Evolutionary conservation across 257 asterid species (phyloP), one percentile per base, ranked within the genome.

Genomic region (Przewalskia tangutica): DNA sequence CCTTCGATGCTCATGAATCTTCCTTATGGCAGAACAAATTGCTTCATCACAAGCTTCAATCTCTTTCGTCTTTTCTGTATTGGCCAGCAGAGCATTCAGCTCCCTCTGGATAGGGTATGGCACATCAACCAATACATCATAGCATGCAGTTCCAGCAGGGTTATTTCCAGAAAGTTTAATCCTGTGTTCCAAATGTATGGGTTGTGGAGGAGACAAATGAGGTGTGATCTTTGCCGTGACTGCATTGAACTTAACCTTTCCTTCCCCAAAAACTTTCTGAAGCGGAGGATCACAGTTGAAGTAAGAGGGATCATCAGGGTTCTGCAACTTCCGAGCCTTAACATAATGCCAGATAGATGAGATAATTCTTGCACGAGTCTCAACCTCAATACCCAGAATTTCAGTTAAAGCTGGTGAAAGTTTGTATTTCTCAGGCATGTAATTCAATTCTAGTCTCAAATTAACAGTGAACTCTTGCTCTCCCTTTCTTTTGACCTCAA

Each of bases 71-170:
- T 93, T 96, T 82, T 94, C 99, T n/a, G 97, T 91, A 77, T 90
- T 91, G 68, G 94, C 97, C 90, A 96, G 89, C 86, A 95, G 87
- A 56, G 89, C 89, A 81, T 89, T 94, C 94, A 96, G 84, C 78
- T 93, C 99, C 87, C 97, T 90, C 90, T 94, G 98, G 83, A 94
- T 91, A 0, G 99, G 98, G 85, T 93, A 93, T 48, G 99, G 98
- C 18, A 94, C 93, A 85, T 94, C 98, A 44, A 94, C 95, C 85
- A 91, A 82, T 36, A 94, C 93, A 89, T 94, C 98, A 65, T 94
- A 94, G 78, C 98, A 94, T 11, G 97, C 98, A 87, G 92, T 93
- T 83, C 97, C 98, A 63, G 88, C 92, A 76, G 98, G 98, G 83
- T 88, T 90, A 83, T 90, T 93, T 77, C 98, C 98, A 1, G 96